Evolutionary conservation across 768 basidiomycete genomes (phyloP), one percentile per base, ranked within the genome.

Genomic region (Boletellus sp.): DNA sequence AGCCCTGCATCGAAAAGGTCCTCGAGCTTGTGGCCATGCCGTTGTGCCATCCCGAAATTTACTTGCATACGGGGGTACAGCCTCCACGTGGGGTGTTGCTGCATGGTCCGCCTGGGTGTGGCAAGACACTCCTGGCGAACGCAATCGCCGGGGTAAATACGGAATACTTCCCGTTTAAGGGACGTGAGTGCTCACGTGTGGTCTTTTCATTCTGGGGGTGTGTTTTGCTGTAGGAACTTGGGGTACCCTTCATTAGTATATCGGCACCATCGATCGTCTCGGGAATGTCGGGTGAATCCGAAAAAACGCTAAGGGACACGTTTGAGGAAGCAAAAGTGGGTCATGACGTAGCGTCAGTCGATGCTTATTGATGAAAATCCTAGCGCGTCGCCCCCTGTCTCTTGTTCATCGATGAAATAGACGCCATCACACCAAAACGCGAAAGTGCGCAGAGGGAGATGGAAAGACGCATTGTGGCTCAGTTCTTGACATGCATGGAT

Each of bases 361-460:
- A 32, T 34, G 26, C 31, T 2, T 36, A 17, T 32, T 43, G 23
- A 52, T 35, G n/a, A 37, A 5, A 7, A 36, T 34, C 35, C 38
- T 57, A 94, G 91, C 82, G 87, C 51, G 77, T 89, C 7, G 94
- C 96, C 0, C 96, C 94, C 0, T 96, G 94, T 61, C 74, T 99
- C 1, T 69, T 99, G 9, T 98, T 98, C 71, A 90, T 99, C 38
- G 95, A 99, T 65, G 96, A 98, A 65, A 96, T 98, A 17, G 94
- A 98, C 61, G 92, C 94, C 7, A 94, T 99, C 54, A 97, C 94
- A 0, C 94, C 94, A 0, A 99, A 98, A 71, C 76, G 96, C 52
- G 96, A 99, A 70, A 97, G 90, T 58, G 95, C 96, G 0, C 96
- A 99, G 62, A 77, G 95, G 49, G 96, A 98, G 71, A 98, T 97